Conservation (phyloP, 164 flowering plant genomes). For the Sedum album region DNA sequence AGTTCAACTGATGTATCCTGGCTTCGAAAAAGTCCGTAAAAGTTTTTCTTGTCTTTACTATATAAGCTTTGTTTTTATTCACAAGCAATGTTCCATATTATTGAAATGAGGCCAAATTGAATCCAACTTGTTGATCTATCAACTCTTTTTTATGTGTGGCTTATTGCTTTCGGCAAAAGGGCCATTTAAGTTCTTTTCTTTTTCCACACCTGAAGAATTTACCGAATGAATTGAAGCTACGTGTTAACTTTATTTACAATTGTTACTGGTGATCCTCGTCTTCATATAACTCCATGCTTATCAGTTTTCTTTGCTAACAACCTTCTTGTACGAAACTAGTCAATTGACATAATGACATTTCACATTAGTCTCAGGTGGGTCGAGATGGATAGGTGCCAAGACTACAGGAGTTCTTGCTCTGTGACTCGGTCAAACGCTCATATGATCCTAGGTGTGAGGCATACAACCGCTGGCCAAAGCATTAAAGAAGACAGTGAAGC, state of each 20-base stretch:
- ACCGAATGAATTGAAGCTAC: slow-evolving; percentile 38
- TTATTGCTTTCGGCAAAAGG: slow-evolving; percentile 23
- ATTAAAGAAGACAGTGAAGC: slow-evolving; percentile 6
- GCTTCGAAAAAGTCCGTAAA: too few relatives aligned
- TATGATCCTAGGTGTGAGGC: background rate
- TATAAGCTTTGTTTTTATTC: too few relatives aligned
- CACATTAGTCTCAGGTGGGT: background rate
- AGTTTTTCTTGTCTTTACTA: too few relatives aligned
- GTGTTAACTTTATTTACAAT: slow-evolving; percentile 44
- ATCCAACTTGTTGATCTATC: background rate
- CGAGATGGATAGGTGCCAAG: background rate
- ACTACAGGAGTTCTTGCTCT: slow-evolving; percentile 3
- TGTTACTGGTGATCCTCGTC: slow-evolving; percentile 16
- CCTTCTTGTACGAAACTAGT: background rate
- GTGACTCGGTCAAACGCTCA: slow-evolving; percentile 1
- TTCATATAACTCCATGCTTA: background rate
- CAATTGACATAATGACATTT: too few relatives aligned
- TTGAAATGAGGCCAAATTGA: background rate
- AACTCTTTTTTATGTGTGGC: slow-evolving; percentile 20
- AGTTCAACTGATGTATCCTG: too few relatives aligned
- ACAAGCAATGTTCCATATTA: too few relatives aligned
- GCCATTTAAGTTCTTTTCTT: slow-evolving; percentile 32
- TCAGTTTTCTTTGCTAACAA: background rate
- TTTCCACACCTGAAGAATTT: slow-evolving; percentile 44
- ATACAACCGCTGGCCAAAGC: background rate